Conservation (phyloP, 164 flowering plant genomes). For the Magnolia changhungtana region DNA sequence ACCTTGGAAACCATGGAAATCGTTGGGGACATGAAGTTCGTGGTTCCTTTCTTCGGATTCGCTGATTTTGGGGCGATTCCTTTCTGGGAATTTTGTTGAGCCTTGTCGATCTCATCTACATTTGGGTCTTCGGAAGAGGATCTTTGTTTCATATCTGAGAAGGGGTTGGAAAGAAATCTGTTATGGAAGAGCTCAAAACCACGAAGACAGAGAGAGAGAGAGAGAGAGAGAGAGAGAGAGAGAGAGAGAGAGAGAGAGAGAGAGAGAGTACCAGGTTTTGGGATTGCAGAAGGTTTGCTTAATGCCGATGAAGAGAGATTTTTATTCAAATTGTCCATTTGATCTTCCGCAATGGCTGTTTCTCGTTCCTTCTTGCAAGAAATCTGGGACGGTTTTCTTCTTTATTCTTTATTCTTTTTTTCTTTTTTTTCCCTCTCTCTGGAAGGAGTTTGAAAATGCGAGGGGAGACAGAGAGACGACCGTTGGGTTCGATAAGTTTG, state of each 20-base stretch:
- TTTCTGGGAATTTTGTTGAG: no score
- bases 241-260: no score
- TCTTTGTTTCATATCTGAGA: no score
- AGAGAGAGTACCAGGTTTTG: not conserved
- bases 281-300: conserved; percentile 2
- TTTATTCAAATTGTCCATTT: conserved; percentile 16
- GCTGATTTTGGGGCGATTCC: conserved; percentile 11
- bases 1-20: conserved; percentile 37
- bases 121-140: not conserved
- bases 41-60: conserved; percentile 11
- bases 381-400: not conserved
- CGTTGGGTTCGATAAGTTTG: no score
- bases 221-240: no score
- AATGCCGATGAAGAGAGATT: conserved; percentile 9
- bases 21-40: conserved; percentile 45
- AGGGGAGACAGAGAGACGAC: no score
- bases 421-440: no score
- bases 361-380: not conserved
- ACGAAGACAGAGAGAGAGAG: no score
- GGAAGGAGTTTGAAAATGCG: no score
- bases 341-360: not conserved
- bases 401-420: not conserved
- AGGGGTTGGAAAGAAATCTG: no score
- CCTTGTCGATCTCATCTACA: no score
- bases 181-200: not conserved